A percentile compares a stretch with the other conserved stretches of the same genome.
These are phyloP conservation scores for Diaporthe australafricana DNA, from an alignment of 2,329 filamentous ascomycete genomes.

Conservation along the genomic window DNA sequence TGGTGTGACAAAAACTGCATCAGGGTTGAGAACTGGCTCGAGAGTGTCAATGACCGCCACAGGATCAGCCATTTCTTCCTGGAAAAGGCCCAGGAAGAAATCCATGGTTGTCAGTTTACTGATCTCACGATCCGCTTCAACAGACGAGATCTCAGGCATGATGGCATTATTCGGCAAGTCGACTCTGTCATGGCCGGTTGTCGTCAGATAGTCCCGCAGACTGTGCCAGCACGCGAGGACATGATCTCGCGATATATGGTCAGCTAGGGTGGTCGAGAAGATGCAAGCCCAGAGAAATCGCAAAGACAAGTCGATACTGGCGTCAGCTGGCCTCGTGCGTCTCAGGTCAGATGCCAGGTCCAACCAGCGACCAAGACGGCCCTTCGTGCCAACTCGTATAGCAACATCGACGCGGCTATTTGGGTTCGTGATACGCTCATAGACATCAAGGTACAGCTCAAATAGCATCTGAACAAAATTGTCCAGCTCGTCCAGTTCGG, in stretches of 20 bases:
- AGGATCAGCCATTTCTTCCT: conserved; percentile 83
- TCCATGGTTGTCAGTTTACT: conserved; percentile 95
- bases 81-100: conserved; percentile 92
- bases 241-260: conserved; percentile 66
- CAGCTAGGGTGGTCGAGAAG: conserved; percentile 62
- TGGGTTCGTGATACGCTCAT: conserved; percentile 68
- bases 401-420: conserved; percentile 64
- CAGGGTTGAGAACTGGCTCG: conserved; percentile 88
- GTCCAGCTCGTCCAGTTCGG: conserved; percentile 50
- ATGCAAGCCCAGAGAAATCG: conserved; percentile 70
- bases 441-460: conserved; percentile 71
- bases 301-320: conserved; percentile 55
- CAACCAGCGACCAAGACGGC: conserved; percentile 64
- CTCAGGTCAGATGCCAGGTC: conserved; percentile 60
- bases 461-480: conserved; percentile 68
- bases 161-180: conserved; percentile 85
- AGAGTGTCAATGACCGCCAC: conserved; percentile 89
- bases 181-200: conserved; percentile 58
- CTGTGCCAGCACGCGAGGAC: conserved; percentile 70
- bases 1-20: conserved; percentile 59
- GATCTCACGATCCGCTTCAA: conserved; percentile 90
- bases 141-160: conserved; percentile 86
- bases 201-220: conserved; percentile 62
- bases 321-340: conserved; percentile 48
- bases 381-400: conserved; percentile 61